Base-by-base conservation (phyloP, 106 monocot species). In the Dendrobium huoshanense region DNA sequence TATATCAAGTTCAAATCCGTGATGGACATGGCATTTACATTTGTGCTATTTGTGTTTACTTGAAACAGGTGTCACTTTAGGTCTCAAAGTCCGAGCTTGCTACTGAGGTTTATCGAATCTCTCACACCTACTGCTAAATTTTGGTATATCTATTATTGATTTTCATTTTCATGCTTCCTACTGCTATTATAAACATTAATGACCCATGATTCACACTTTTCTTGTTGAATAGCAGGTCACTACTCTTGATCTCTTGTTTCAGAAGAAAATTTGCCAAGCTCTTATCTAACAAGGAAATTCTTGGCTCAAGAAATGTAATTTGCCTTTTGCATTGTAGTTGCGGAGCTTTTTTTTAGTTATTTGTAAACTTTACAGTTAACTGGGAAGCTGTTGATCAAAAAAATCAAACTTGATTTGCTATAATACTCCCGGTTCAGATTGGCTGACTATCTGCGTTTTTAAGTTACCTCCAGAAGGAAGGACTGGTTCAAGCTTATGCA, bases 291-390 rank as follows among this genome's bases (percentile, higher is more conserved):
- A 90, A 92, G 78, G 92, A 98, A 55, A 87, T 98, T 83, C 82
- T 95, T 80, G 97, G 97, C 33, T 91, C 94, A 84, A 88, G 83
- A 82, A 86, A 87, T 81, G 97, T 98, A 85, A 82, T 31, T 86
- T 72, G 41, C 43, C 73, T 75, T 80, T 48, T 41, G 11, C 24
- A 49, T 7, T 76, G 49, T 25, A 13, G 25, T 76, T 27, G 27
- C 24, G 13, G 5, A 5, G n/a, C n/a, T 51, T 61, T 22, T 42
- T 72, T 74, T 17, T 74, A 44, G 25, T 74, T 40, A 41, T 73
- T 41, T 74, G 1, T 44, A 22, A 2, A 43, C 22, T 25, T 48
- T 48, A 0, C 15, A 24, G 6, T 44, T 41, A 19, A 74, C 9
- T 74, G 3, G 5, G 37, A 74, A 44, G 43, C 6, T 10, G 19